Evolutionary conservation across 345 rosid genomes (phyloP), one percentile per base, ranked within the genome.

Genomic region (Cochlearia excelsa): DNA sequence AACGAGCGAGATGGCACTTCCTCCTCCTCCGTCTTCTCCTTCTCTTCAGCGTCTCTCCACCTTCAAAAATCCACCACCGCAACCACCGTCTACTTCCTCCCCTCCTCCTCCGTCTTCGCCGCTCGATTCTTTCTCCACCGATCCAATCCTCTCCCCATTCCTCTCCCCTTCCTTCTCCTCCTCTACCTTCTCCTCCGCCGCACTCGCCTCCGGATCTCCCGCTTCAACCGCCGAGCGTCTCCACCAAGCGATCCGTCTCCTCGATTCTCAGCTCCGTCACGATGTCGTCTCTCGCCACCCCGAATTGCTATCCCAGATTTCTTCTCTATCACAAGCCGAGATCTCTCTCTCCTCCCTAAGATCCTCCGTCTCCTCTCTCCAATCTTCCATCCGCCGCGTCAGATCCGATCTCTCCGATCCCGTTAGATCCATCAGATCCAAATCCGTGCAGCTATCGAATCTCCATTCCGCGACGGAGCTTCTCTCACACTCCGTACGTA

Each of bases 141-240:
- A 93, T 53, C 92, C 88, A 0, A 56, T 84, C 26, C 91, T 93
- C 63, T 65, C 96, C 27, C 78, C 95, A 9, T 93, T 93, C 66
- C 97, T 93, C 41, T 93, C 97, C 23, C 47, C 92, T 1, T 79
- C 94, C 39, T 93, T 93, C 77, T 93, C 99, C 45, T 80, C 97
- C 73, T 71, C 88, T 34, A 70, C 97, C 10, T 93, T 93, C 79
- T 93, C 96, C 67, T 84, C 96, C 33, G 88, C 97, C 9, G 97
- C 97, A 7, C 95, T 93, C 59, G 85, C 99, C 47, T 87, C 99
- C 51, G 97, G 99, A 57, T 90, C 97, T 54, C 99, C 99, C 0
- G 99, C 99, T 67, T 93, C 97, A 66, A 94, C 96, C 44, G 96
- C 95, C 73, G 99, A 94, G 66, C 90, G 83, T 61, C 97, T 94